Conservation (phyloP, 2,329 filamentous ascomycete genomes). For the Botryosphaeria dothidea region DNA sequence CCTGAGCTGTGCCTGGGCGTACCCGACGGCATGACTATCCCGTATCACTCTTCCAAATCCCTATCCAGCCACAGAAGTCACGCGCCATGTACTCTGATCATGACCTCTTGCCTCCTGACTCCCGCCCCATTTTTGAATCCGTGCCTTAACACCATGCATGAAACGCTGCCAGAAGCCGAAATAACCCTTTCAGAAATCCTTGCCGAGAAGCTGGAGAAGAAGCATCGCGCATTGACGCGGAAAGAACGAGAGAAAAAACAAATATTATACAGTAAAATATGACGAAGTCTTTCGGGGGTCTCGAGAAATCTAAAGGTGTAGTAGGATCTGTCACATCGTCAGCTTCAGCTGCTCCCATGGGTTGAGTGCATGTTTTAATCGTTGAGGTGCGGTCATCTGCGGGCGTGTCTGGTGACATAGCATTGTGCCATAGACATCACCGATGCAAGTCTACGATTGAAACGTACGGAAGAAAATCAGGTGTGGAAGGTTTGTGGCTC, state of each 20-base stretch:
- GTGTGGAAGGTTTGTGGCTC: no score
- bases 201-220: not conserved
- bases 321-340: not conserved
- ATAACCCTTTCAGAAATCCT: not conserved
- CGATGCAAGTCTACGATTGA: not conserved
- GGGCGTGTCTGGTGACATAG: no score
- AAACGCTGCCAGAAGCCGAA: conserved; percentile 3
- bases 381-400: not conserved
- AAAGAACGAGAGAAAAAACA: not conserved
- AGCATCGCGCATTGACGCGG: not conserved
- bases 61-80: conserved; percentile 18
- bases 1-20: conserved; percentile 14
- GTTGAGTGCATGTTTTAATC: not conserved
- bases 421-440: no score
- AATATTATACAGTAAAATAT: conserved; percentile 16
- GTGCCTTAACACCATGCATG: conserved; percentile 17
- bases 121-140: conserved; percentile 11
- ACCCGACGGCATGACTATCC: conserved; percentile 13
- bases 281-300: not conserved
- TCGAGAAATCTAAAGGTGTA: not conserved
- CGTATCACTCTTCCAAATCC: conserved; percentile 14
- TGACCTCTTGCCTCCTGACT: conserved; percentile 14
- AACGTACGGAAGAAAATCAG: no score
- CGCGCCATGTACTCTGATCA: conserved; percentile 11
- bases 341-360: not conserved